Percentiles rank a stretch among this genome's conserved stretches.
Evolutionary conservation across 2,329 filamentous ascomycete genomes (phyloP).

Genomic region (Colletotrichum liaoningense): DNA sequence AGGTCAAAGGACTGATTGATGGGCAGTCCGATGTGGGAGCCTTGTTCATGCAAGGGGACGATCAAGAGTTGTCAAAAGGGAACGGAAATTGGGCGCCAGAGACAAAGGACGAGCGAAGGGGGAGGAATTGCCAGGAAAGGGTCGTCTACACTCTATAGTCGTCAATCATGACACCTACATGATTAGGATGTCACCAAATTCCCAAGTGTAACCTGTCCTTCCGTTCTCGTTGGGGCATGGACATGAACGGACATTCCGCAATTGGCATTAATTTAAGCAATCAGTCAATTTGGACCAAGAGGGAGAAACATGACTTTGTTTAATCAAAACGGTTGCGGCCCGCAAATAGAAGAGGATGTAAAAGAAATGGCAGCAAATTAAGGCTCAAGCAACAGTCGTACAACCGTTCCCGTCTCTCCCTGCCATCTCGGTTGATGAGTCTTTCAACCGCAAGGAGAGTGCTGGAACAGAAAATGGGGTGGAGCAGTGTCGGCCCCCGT

Average conservation of each 20-base stretch:
- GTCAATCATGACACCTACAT: conserved; percentile 1
- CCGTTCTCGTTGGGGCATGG: conserved; percentile 8
- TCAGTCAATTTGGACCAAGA: not conserved
- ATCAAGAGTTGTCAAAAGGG: conserved; percentile 23
- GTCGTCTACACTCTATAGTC: not conserved
- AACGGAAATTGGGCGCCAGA: conserved; percentile 1
- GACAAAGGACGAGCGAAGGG: not conserved
- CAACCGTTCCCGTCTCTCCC: conserved; percentile 5
- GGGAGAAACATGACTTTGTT: not conserved
- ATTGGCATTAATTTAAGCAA: not conserved
- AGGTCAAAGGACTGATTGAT: conserved; percentile 12
- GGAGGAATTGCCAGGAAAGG: not conserved
- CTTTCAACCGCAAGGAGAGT: conserved; percentile 17
- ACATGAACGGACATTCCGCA: not conserved
- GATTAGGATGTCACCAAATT: not conserved
- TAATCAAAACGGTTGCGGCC: not conserved
- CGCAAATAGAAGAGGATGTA: not conserved
- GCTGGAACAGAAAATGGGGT: conserved; percentile 23
- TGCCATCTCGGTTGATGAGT: conserved; percentile 26
- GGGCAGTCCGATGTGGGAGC: conserved; percentile 21
- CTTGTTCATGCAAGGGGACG: conserved; percentile 31
- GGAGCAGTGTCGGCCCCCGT: conserved; percentile 7
- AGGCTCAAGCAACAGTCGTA: not conserved
- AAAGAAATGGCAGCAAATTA: conserved; percentile 2
- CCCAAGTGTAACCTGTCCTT: conserved; percentile 1